Evolutionary conservation across 2,329 filamentous ascomycete genomes (phyloP).

Genomic region (Didymella keratinophila): DNA sequence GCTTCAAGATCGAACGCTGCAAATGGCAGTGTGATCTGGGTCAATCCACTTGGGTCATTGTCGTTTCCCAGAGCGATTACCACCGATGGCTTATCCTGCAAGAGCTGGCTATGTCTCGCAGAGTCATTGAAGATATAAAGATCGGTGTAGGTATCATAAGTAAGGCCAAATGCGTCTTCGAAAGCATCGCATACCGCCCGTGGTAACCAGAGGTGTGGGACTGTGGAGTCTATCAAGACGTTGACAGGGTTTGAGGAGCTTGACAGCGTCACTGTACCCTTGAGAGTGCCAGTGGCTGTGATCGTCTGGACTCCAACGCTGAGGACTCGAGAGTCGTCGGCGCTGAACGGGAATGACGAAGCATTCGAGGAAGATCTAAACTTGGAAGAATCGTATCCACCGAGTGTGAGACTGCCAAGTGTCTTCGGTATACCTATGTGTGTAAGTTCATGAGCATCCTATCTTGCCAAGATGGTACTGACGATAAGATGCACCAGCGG

Average conservation of each 20-base stretch:
- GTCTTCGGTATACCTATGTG: not conserved
- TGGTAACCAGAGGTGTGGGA: slow-evolving; percentile 51
- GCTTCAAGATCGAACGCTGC: slow-evolving; percentile 54
- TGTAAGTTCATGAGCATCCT: not conserved
- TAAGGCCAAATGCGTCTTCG: slow-evolving; percentile 45
- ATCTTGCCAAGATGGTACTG: not conserved
- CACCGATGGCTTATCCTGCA: slow-evolving; percentile 36
- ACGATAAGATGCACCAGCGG: not conserved
- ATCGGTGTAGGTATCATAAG: slow-evolving; percentile 48
- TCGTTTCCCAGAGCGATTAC: slow-evolving; percentile 27
- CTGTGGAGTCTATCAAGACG: slow-evolving; percentile 41
- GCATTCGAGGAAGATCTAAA: not conserved
- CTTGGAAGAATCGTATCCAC: not conserved
- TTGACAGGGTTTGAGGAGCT: not conserved
- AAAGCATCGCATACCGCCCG: slow-evolving; percentile 45
- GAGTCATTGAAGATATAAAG: slow-evolving; percentile 43
- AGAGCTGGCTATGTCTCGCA: slow-evolving; percentile 33
- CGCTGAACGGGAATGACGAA: not conserved
- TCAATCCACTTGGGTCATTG: not conserved
- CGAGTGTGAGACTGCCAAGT: not conserved
- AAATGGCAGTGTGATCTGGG: slow-evolving; percentile 53
- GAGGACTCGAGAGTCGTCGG: not conserved
- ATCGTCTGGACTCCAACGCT: not conserved
- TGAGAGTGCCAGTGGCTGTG: not conserved
- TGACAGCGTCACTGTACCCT: not conserved